A percentile compares a stretch with the other conserved stretches of the same genome.
phyloP scores from a whole-genome alignment of 345 rosid genomes.

The Lumnitzera littorea region DNA sequence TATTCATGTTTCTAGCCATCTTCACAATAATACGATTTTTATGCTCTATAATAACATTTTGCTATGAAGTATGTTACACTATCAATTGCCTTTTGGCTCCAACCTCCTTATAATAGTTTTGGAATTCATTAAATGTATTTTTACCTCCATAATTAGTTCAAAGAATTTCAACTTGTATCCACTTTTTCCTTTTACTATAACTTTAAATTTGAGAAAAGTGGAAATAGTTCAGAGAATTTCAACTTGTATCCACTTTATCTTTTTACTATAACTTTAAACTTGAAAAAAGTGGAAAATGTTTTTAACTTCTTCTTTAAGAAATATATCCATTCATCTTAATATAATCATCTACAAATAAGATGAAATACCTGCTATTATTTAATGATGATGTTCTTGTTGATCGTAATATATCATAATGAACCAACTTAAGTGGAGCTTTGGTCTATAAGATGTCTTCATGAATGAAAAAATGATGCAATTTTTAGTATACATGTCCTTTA shows the following conservation, averaged over 20 bases:
- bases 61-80: no score
- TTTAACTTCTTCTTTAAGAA: neutral
- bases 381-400: neutral
- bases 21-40: no score
- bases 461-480: no score
- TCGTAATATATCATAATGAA: neutral
- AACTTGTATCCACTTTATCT: neutral
- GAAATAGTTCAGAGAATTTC: neutral
- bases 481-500: no score
- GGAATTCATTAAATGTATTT: neutral
- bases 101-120: neutral
- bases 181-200: neutral
- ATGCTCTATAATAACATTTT: no score
- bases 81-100: neutral
- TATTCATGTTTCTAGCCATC: slow-evolving; percentile 2
- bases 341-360: neutral
- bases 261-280: neutral
- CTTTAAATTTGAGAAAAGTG: neutral
- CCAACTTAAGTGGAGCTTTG: neutral
- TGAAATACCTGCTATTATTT: neutral
- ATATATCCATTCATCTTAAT: neutral
- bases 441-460: no score
- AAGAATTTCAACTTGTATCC: neutral
- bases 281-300: neutral
- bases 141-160: neutral